These are phyloP conservation scores for Phytophthora gonapodyides DNA, from an alignment of 352 stramenopile genomes.

Conservation along the genomic window DNA sequence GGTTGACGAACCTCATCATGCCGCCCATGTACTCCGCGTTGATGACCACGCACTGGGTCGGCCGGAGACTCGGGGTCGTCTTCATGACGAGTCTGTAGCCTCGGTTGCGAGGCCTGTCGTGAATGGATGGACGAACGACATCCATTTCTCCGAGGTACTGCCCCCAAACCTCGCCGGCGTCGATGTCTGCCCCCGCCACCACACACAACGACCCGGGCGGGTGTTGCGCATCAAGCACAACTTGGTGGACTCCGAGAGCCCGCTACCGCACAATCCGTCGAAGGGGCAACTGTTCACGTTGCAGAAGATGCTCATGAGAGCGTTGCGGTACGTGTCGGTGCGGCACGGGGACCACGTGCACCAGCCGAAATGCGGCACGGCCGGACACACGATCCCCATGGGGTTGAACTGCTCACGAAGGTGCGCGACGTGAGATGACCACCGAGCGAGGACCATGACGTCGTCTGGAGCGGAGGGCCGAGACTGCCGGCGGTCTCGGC, in stretches of 20 bases:
- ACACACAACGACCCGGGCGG: not conserved
- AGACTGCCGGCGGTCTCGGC: too few species aligned
- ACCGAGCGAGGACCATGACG: not conserved
- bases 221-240: not conserved
- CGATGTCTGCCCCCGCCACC: not conserved
- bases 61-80: not conserved
- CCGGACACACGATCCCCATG: not conserved
- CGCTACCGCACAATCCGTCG: not conserved
- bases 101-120: constrained; percentile 1
- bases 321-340: too few species aligned
- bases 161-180: not conserved
- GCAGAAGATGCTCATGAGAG: too few species aligned
- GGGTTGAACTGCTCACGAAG: constrained; percentile 3
- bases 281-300: not conserved
- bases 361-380: constrained; percentile 10
- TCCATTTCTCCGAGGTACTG: constrained; percentile 16
- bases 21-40: not conserved
- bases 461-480: too few species aligned
- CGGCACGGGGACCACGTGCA: constrained; percentile 1
- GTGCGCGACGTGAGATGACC: not conserved
- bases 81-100: constrained; percentile 7
- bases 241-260: not conserved
- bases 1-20: not conserved
- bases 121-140: not conserved
- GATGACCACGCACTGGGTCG: not conserved